A percentile compares a stretch with the other conserved stretches of the same genome.
These are phyloP conservation scores for Volvariella surrecta DNA, from an alignment of 1,284 basidiomycete species.

Conservation along the genomic window DNA sequence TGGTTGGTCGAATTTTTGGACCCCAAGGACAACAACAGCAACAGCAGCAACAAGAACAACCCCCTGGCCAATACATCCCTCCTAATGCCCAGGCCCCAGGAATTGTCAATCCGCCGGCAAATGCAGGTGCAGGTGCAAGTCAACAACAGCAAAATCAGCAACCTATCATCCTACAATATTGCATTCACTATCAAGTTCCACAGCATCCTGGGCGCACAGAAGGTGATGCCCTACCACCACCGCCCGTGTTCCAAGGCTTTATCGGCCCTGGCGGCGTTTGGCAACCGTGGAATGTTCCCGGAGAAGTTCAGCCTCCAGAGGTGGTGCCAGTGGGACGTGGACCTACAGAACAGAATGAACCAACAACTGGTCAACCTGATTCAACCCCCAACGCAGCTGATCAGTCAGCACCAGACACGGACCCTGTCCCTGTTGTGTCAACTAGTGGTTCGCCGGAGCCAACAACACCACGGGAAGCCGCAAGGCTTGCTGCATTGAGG, in stretches of 20 bases:
- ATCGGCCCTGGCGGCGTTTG: slow-evolving; percentile 53
- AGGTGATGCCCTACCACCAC: slow-evolving; percentile 24
- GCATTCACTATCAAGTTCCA: slow-evolving; percentile 42
- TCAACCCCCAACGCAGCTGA: no score
- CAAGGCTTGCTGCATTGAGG: slow-evolving; percentile 34
- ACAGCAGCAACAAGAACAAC: slow-evolving; percentile 8
- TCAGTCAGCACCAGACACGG: no score
- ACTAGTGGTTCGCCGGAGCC: slow-evolving; percentile 7
- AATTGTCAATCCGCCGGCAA: no score
- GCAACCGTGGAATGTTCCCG: slow-evolving; percentile 42
- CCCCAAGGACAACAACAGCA: slow-evolving; percentile 19
- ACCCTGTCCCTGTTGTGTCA: no score
- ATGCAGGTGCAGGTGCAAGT: no score
- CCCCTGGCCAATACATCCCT: slow-evolving; percentile 1
- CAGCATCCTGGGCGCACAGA: slow-evolving; percentile 20
- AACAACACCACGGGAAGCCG: slow-evolving; percentile 29
- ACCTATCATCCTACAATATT: slow-evolving; percentile 45
- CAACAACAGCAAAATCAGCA: slow-evolving; percentile 15
- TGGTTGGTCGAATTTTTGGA: slow-evolving; percentile 44
- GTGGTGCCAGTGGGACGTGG: no score
- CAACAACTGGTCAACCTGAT: no score
- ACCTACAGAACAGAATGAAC: no score
- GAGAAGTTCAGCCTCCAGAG: no score
- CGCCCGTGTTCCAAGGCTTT: slow-evolving; percentile 47
- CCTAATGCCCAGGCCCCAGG: no score